Conservation (phyloP, 208 protist genomes). For the Trypanosoma boissoni region DNA sequence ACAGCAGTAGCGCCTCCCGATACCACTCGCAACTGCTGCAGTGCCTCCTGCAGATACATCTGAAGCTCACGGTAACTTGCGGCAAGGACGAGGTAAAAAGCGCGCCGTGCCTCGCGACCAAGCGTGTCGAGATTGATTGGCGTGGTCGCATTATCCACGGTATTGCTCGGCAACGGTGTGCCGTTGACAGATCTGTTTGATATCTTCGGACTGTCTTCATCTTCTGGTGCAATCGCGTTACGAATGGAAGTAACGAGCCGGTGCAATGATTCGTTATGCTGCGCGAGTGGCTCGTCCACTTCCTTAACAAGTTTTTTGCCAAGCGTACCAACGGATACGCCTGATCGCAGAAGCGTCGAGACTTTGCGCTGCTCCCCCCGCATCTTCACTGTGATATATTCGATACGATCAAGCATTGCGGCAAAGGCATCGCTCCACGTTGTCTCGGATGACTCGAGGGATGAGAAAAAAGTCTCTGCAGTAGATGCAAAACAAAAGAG, state of each 20-base stretch:
- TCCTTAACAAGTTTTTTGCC: slow-evolving; percentile 15
- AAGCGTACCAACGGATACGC: background rate
- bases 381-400: slow-evolving; percentile 22
- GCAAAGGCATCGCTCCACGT: slow-evolving; percentile 25
- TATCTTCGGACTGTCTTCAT: background rate
- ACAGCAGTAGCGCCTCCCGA: slow-evolving; percentile 18
- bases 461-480: slow-evolving; percentile 26
- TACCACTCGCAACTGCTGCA: slow-evolving; percentile 47
- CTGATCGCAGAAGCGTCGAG: slow-evolving; percentile 9
- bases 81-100: slow-evolving; percentile 31
- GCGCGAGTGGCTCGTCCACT: slow-evolving; percentile 18
- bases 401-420: slow-evolving; percentile 22
- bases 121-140: background rate
- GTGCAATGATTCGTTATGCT: slow-evolving; percentile 17
- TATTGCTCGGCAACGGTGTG: background rate
- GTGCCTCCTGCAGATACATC: slow-evolving; percentile 63
- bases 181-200: background rate
- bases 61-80: slow-evolving; percentile 54
- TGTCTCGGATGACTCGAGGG: slow-evolving; percentile 57
- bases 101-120: background rate
- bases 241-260: slow-evolving; percentile 6
- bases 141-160: background rate
- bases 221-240: background rate
- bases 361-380: slow-evolving; percentile 12
- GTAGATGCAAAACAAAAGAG: slow-evolving; percentile 29